Conservation (phyloP, 805 yeast species). For the Candida ulmi region DNA sequence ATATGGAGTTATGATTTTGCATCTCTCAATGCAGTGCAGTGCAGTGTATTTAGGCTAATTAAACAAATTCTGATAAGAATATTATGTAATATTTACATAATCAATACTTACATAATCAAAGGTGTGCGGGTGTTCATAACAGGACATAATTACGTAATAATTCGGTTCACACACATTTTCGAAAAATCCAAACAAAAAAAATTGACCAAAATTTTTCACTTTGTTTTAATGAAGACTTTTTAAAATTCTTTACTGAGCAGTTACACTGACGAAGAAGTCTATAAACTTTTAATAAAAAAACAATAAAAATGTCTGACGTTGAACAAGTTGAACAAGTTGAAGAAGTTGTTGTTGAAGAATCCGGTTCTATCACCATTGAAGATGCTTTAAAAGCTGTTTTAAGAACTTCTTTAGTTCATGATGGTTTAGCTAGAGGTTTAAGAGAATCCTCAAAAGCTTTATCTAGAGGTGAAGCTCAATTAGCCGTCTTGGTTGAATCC, state of each 20-base stretch:
- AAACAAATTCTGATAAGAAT: no score
- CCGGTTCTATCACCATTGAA: constrained; percentile 91
- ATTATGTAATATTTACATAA: no score
- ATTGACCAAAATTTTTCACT: background rate
- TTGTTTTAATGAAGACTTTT: background rate
- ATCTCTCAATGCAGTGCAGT: no score
- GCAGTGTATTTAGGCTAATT: no score
- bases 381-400: constrained; percentile 97
- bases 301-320: constrained; percentile 76
- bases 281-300: constrained; percentile 15
- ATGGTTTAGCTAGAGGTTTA: constrained; percentile 99
- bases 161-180: background rate
- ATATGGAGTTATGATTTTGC: constrained; percentile 24
- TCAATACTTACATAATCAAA: no score
- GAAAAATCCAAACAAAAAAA: background rate
- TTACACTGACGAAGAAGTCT: constrained; percentile 71
- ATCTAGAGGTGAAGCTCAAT: constrained; percentile 95
- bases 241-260: constrained; percentile 49
- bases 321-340: constrained; percentile 82
- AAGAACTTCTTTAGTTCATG: constrained; percentile 96
- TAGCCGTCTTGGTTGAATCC: constrained; percentile 95
- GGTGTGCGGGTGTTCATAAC: no score
- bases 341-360: constrained; percentile 81
- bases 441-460: constrained; percentile 99
- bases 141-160: no score